Conservation (phyloP, 2,329 filamentous ascomycete genomes). For the Colletotrichum sp. region DNA sequence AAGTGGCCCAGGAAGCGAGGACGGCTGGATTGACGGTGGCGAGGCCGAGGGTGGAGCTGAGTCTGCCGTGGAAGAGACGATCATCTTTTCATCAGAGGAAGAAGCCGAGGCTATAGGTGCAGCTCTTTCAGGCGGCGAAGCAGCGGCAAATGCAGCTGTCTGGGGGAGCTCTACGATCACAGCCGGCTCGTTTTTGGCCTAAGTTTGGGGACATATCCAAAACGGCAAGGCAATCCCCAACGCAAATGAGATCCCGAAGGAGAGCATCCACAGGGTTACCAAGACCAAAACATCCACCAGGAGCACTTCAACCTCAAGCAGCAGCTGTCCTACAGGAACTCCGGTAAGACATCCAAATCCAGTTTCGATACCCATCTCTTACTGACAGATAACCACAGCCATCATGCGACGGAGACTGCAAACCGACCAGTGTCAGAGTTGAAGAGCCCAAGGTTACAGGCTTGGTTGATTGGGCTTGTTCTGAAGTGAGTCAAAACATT, state of each 20-base stretch:
- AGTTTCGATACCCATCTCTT: accelerated
- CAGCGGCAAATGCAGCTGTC: background rate
- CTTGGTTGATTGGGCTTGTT: background rate
- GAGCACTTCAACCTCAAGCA: background rate
- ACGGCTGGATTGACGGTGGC: background rate
- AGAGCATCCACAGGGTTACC: background rate
- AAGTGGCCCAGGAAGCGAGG: background rate
- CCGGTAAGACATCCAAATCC: background rate
- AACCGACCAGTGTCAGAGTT: accelerated
- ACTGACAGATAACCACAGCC: background rate
- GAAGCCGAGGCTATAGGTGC: background rate
- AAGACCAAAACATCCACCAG: background rate
- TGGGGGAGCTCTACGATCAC: background rate
- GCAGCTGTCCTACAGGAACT: background rate
- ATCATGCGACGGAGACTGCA: background rate
- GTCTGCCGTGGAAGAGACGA: background rate
- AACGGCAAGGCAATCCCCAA: background rate
- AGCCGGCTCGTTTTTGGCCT: background rate
- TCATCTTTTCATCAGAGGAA: background rate
- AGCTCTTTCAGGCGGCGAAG: background rate
- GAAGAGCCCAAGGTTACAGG: background rate
- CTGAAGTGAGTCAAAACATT: background rate
- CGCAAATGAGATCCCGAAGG: background rate
- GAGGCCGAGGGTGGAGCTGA: background rate
- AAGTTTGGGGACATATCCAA: background rate